phyloP scores from a whole-genome alignment of 1,284 basidiomycete species.

The Leccinum pallidistipes region DNA sequence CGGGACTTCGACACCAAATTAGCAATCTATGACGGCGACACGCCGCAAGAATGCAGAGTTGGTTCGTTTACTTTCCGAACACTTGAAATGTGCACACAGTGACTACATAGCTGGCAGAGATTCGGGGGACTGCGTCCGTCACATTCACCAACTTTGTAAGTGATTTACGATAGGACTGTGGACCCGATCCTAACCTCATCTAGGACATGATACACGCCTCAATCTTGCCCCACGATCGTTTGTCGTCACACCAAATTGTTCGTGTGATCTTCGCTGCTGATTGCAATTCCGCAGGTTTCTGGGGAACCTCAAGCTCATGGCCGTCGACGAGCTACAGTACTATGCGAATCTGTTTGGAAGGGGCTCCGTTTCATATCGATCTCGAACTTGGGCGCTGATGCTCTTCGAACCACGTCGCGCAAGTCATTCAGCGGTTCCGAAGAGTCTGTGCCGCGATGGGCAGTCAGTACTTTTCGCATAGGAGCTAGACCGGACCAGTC shows the following conservation, averaged over 20 bases:
- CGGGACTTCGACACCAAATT: slow-evolving; percentile 64
- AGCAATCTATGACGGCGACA: slow-evolving; percentile 89
- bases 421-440: slow-evolving; percentile 74
- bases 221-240: slow-evolving; percentile 78
- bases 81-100: background rate
- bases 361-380: slow-evolving; percentile 35
- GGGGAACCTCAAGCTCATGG: slow-evolving; percentile 76
- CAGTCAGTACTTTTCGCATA: slow-evolving; percentile 51
- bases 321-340: slow-evolving; percentile 85
- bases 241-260: slow-evolving; percentile 11
- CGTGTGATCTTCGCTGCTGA: slow-evolving; percentile 3
- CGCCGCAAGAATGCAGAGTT: slow-evolving; percentile 63
- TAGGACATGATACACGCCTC: slow-evolving; percentile 89
- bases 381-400: slow-evolving; percentile 3
- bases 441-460: slow-evolving; percentile 84
- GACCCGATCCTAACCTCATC: slow-evolving; percentile 1
- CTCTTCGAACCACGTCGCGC: slow-evolving; percentile 68
- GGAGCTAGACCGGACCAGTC: background rate
- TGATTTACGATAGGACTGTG: background rate
- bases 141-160: slow-evolving; percentile 77
- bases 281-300: slow-evolving; percentile 52
- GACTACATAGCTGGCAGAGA: slow-evolving; percentile 39
- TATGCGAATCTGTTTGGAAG: slow-evolving; percentile 74
- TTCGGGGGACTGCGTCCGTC: slow-evolving; percentile 65
- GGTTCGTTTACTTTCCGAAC: slow-evolving; percentile 37